Conservation (phyloP, 805 yeast genomes). For the Limtongozyma cylindracea region DNA sequence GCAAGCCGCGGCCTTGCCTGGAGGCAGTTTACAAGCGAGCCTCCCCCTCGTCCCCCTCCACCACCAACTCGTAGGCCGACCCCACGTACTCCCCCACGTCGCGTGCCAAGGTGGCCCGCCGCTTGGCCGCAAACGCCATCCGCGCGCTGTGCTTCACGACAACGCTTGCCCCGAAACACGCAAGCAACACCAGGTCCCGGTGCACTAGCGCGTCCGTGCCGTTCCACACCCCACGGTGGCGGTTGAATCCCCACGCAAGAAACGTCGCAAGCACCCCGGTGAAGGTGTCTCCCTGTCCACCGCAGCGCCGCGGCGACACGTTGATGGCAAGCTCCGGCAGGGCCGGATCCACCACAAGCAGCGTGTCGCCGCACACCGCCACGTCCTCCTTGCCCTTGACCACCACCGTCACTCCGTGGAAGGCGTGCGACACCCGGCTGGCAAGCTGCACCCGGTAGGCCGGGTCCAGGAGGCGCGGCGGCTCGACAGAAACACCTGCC, state of each 20-base stretch:
- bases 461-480: constrained; percentile 1
- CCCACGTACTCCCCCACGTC: too few relatives aligned
- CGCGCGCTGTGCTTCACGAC: too few relatives aligned
- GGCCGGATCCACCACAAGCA: constrained; percentile 14
- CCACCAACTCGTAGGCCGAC: too few relatives aligned
- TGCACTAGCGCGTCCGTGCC: constrained; percentile 7
- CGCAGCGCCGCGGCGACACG: constrained; percentile 67
- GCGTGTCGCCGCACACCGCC: constrained; percentile 23
- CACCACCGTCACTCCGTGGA: constrained; percentile 36
- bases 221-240: constrained; percentile 31
- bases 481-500: constrained; percentile 8
- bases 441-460: constrained; percentile 7
- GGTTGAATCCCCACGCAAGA: constrained; percentile 54
- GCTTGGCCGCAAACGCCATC: too few relatives aligned
- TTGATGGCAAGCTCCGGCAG: too few relatives aligned
- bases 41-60: too few relatives aligned
- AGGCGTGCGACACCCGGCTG: constrained; percentile 15
- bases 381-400: constrained; percentile 51
- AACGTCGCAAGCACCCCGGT: constrained; percentile 72
- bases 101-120: too few relatives aligned
- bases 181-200: constrained; percentile 14
- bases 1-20: too few relatives aligned
- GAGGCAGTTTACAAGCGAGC: too few relatives aligned
- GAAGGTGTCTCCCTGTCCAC: constrained; percentile 92
- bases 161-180: constrained; percentile 48